phyloP scores from a whole-genome alignment of 371 early-diverging fungal genomes.

The Rhizopus stolonifer region DNA sequence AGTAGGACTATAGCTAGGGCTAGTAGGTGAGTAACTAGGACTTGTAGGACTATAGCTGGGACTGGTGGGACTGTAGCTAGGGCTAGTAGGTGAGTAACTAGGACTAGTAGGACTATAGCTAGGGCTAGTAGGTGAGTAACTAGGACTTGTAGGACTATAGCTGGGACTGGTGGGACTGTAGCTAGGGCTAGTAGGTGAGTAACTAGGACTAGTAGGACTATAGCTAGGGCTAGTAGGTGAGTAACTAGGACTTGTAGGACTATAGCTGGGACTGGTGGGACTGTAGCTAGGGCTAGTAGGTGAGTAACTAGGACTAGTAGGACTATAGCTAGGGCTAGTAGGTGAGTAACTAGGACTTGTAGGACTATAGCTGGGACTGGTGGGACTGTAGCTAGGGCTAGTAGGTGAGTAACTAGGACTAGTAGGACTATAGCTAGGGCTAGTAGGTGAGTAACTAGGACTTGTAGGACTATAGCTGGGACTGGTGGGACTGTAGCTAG shows the following conservation, averaged over 20 bases:
- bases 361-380: constrained; percentile 68
- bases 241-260: constrained; percentile 76
- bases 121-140: constrained; percentile 73
- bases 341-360: constrained; percentile 80
- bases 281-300: constrained; percentile 66
- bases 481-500: constrained; percentile 53
- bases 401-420: constrained; percentile 63
- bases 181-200: constrained; percentile 75
- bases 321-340: constrained; percentile 70
- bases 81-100: constrained; percentile 57
- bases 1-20: constrained; percentile 70
- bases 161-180: constrained; percentile 75
- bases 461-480: constrained; percentile 61
- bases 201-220: constrained; percentile 65
- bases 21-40: constrained; percentile 1
- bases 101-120: neutral
- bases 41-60: constrained; percentile 75
- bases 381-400: constrained; percentile 62
- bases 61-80: constrained; percentile 57
- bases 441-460: constrained; percentile 74
- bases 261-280: constrained; percentile 63
- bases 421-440: too few species aligned
- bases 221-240: constrained; percentile 68
- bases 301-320: constrained; percentile 73
- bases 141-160: constrained; percentile 73